Evolutionary conservation across 2,329 filamentous ascomycete species (phyloP).

Genomic region (Claviceps spartinae): DNA sequence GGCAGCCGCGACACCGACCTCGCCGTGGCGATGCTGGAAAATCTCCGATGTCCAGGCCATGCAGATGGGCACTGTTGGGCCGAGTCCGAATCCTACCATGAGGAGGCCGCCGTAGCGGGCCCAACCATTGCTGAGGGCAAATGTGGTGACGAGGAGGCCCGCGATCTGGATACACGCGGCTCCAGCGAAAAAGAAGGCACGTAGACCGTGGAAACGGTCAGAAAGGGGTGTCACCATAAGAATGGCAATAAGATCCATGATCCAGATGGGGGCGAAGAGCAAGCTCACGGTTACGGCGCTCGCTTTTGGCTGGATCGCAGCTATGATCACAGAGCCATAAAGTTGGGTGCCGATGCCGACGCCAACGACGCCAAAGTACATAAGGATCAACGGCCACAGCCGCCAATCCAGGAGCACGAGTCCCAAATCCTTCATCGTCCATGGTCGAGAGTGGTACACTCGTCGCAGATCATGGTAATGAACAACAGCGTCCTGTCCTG

Average conservation of each 20-base stretch:
- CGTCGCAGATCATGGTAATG: constrained; percentile 74
- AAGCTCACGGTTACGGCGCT: constrained; percentile 65
- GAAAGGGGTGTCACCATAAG: constrained; percentile 73
- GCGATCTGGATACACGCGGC: constrained; percentile 68
- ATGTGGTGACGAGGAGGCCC: constrained; percentile 67
- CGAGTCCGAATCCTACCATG: constrained; percentile 80
- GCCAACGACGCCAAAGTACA: constrained; percentile 93
- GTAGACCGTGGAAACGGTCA: constrained; percentile 70
- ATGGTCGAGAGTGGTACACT: constrained; percentile 63
- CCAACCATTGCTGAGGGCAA: constrained; percentile 59
- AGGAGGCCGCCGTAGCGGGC: constrained; percentile 78
- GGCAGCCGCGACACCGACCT: constrained; percentile 80
- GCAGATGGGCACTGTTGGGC: constrained; percentile 80
- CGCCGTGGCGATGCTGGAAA: constrained; percentile 78
- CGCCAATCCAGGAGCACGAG: constrained; percentile 72
- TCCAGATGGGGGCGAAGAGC: constrained; percentile 84
- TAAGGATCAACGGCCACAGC: constrained; percentile 70
- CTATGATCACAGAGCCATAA: constrained; percentile 79
- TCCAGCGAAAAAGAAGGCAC: constrained; percentile 67
- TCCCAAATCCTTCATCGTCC: constrained; percentile 57
- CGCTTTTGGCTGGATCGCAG: constrained; percentile 59
- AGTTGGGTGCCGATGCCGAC: constrained; percentile 83
- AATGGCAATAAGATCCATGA: constrained; percentile 83
- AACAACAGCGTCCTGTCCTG: constrained; percentile 61
- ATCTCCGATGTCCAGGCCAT: constrained; percentile 91